phyloP scores from a whole-genome alignment of 768 basidiomycete species.

The Mycena epipterygia region DNA sequence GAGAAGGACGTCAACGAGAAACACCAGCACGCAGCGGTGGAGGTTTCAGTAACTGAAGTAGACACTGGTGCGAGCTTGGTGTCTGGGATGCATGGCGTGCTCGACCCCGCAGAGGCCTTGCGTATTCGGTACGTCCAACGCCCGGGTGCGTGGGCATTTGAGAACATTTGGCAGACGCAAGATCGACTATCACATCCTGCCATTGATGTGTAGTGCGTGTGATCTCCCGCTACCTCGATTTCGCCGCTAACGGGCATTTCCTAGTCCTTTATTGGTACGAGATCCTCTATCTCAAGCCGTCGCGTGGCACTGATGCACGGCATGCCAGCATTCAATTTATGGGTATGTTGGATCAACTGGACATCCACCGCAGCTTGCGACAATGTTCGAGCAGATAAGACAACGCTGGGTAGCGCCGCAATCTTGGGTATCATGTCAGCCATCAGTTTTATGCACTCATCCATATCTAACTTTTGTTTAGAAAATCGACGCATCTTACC shows the following conservation, averaged over 20 bases:
- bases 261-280: constrained; percentile 70
- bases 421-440: constrained; percentile 77
- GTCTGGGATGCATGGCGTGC: constrained; percentile 54
- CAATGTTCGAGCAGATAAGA: constrained; percentile 58
- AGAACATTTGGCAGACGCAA: constrained; percentile 62
- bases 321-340: constrained; percentile 79
- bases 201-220: constrained; percentile 83
- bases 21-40: constrained; percentile 39
- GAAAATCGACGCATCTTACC: constrained; percentile 71
- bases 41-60: constrained; percentile 62
- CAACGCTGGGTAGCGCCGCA: constrained; percentile 74
- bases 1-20: constrained; percentile 6
- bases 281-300: no score
- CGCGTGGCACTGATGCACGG: no score
- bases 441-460: constrained; percentile 30
- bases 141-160: no score
- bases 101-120: constrained; percentile 67
- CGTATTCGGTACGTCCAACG: constrained; percentile 60
- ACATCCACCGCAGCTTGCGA: neutral
- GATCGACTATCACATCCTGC: constrained; percentile 82
- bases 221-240: neutral
- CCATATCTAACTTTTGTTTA: constrained; percentile 40
- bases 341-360: constrained; percentile 45
- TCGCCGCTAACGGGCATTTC: neutral
- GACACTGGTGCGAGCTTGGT: constrained; percentile 75